Conservation (phyloP, 495 filamentous ascomycete genomes). For the Letharia columbiana region DNA sequence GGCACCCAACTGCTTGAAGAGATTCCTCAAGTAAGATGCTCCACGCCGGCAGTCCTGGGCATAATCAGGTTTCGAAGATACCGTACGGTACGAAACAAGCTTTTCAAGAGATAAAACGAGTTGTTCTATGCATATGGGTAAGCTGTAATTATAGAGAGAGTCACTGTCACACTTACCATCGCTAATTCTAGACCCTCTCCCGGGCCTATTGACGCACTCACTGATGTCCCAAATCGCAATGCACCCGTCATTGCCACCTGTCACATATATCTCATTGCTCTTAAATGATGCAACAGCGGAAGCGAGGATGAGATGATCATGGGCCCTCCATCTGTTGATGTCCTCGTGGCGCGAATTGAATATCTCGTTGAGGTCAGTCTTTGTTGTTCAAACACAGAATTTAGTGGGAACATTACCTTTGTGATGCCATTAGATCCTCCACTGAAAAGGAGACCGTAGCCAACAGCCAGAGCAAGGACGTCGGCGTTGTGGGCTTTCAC, state of each 20-base stretch:
- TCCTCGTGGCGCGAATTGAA: slow-evolving; percentile 87
- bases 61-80: slow-evolving; percentile 76
- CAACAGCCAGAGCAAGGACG: slow-evolving; percentile 75
- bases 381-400: slow-evolving; percentile 22
- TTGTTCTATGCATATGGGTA: slow-evolving; percentile 45
- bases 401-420: slow-evolving; percentile 49
- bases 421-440: slow-evolving; percentile 71
- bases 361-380: slow-evolving; percentile 46
- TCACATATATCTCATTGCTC: slow-evolving; percentile 69
- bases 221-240: slow-evolving; percentile 81
- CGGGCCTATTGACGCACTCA: slow-evolving; percentile 40
- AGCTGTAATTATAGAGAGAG: background rate
- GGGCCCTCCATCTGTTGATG: slow-evolving; percentile 73
- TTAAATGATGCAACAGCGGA: slow-evolving; percentile 63
- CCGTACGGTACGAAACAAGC: slow-evolving; percentile 81
- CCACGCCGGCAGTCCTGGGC: slow-evolving; percentile 86
- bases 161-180: slow-evolving; percentile 40
- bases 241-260: slow-evolving; percentile 87
- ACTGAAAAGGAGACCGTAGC: slow-evolving; percentile 74
- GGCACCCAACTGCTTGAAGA: slow-evolving; percentile 86
- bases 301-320: slow-evolving; percentile 79
- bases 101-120: slow-evolving; percentile 74
- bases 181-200: slow-evolving; percentile 44
- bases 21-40: slow-evolving; percentile 75
- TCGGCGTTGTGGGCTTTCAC: slow-evolving; percentile 75